phyloP scores from a whole-genome alignment of 345 rosid species.

The Acer campestre region DNA sequence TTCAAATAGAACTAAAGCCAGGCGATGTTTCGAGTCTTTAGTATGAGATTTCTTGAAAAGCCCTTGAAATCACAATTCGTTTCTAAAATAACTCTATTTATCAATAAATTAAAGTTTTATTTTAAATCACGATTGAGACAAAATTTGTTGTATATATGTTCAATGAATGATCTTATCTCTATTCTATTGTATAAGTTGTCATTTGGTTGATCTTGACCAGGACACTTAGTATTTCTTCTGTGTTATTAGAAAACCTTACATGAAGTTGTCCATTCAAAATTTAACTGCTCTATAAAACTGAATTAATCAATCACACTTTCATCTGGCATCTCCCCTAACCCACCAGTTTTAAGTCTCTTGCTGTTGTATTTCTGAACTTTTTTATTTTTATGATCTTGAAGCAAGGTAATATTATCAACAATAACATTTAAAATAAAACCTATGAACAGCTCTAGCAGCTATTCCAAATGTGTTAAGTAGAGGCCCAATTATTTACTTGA shows the following conservation, averaged over 20 bases:
- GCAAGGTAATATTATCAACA: neutral
- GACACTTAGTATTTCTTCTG: neutral
- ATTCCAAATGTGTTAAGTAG: neutral
- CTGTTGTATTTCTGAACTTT: conserved; percentile 4
- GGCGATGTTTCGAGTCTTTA: neutral
- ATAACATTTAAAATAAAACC: neutral
- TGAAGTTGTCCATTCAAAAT: neutral
- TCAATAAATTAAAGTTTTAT: neutral
- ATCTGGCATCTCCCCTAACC: neutral
- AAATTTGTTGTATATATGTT: neutral
- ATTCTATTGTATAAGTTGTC: neutral
- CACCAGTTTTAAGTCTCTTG: neutral
- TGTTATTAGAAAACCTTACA: neutral
- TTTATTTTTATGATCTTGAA: neutral
- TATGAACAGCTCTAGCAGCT: neutral
- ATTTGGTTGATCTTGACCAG: neutral
- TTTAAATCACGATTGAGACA: neutral
- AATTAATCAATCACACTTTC: neutral
- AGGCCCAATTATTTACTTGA: neutral
- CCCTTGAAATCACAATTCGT: neutral
- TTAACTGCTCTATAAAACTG: neutral
- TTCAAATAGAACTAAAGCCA: neutral
- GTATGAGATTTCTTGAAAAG: neutral
- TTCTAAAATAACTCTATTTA: neutral
- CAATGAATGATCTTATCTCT: neutral